phyloP scores from a whole-genome alignment of 139 green algal genomes.

The Diplosphaera chodatii region DNA sequence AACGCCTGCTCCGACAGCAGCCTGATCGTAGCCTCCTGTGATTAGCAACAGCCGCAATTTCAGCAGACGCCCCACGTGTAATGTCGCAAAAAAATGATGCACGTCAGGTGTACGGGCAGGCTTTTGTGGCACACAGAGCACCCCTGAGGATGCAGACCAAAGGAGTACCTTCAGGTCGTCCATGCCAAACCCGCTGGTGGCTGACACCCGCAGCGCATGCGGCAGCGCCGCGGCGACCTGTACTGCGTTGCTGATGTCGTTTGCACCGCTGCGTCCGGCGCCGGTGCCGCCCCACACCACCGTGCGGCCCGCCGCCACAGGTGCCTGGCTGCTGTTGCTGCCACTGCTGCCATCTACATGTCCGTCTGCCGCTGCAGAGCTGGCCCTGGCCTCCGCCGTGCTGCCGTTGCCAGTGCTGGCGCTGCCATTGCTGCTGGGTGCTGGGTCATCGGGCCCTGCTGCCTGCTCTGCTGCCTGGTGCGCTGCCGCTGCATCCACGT shows the following conservation, averaged over 20 bases:
- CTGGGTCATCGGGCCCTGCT: background rate
- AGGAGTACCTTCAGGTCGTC: constrained; percentile 39
- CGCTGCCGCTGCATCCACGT: background rate
- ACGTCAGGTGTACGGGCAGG: background rate
- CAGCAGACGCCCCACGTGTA: too few relatives aligned
- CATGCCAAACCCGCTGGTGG: constrained; percentile 59
- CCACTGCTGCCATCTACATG: too few relatives aligned
- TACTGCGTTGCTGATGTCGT: constrained; percentile 4
- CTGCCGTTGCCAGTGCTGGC: too few relatives aligned
- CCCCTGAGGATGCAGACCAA: background rate
- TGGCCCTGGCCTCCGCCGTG: too few relatives aligned
- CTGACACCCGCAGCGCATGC: constrained; percentile 53
- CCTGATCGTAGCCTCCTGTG: background rate
- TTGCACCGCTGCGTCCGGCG: background rate
- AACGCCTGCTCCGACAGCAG: background rate
- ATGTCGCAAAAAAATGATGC: background rate
- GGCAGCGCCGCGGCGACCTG: constrained; percentile 41
- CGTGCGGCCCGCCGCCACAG: background rate
- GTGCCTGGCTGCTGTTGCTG: background rate
- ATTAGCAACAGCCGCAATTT: background rate
- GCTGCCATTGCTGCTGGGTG: background rate
- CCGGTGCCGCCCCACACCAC: background rate
- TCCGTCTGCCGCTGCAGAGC: too few relatives aligned
- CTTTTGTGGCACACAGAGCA: too few relatives aligned
- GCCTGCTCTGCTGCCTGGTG: background rate